Evolutionary conservation across 441 rosid species (phyloP), one percentile per base, ranked within the genome.

Genomic region (Erodium chrysanthum): DNA sequence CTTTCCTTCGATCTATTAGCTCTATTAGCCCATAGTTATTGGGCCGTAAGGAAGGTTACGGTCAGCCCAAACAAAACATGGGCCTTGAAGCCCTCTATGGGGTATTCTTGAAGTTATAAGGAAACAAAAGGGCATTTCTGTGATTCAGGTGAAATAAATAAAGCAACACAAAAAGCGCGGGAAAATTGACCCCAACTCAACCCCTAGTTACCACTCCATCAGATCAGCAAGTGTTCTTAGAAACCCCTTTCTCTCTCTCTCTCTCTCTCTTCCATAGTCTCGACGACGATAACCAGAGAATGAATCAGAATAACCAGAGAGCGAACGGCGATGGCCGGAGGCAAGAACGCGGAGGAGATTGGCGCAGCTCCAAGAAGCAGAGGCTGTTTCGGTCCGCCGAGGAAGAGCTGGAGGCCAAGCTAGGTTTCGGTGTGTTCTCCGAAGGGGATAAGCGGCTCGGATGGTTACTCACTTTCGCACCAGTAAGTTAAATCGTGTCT

Each of bases 391-490:
- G 88, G 27, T 87, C 70, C 35, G 88, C 89, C 33, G 94, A 87
- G 78, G 99, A 94, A 67, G 89, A 89, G 81, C 88, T 89, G 27
- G 96, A 89, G 82, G 73, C 90, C 17, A 94, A 94, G 86, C 80
- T 94, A 46, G 99, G 99, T 64, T 91, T 86, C 76, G 94, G 83
- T 79, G 80, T 94, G 56, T 92, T 89, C 80, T 81, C 85, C 8
- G 96, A 94, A 76, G 97, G 96, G n/a, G 96, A 89, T 21, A 89
- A 82, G 10, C 97, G 96, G 63, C 97, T 94, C 27, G 99, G 97
- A 11, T 94, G 97, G 97, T 77, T 94, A 31, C 99, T 94, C 66
- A 88, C 85, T 44, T 86, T 83, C 18, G 76, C 99, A 66, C 73
- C 99, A 0, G 98, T 94, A 80, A 80, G 92, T 77, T 61, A 9